Conservation (phyloP, 371 early-diverging fungal genomes). For the Apophysomyces variabilis region DNA sequence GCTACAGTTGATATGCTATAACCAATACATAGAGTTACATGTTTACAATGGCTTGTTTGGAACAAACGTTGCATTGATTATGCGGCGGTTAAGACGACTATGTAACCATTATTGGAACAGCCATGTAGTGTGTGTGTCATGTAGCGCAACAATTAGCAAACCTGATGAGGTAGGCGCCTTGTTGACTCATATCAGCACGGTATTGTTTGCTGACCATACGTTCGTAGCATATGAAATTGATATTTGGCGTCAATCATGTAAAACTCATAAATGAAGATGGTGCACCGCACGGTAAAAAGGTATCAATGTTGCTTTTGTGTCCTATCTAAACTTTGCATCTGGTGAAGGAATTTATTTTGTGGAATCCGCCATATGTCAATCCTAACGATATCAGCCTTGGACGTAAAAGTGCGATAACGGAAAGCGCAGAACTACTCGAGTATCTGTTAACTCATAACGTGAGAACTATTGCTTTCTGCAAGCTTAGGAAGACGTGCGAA, state of each 20-base stretch:
- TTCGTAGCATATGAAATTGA: constrained; percentile 49
- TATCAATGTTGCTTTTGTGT: constrained; percentile 2
- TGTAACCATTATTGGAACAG: constrained; percentile 53
- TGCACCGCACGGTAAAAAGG: constrained; percentile 50
- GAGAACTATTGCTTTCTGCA: constrained; percentile 59
- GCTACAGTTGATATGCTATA: not conserved
- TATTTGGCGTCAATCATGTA: constrained; percentile 43
- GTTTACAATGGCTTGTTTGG: constrained; percentile 74
- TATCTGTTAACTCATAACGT: constrained; percentile 38
- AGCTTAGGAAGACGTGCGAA: constrained; percentile 55
- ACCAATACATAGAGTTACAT: constrained; percentile 63
- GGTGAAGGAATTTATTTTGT: constrained; percentile 37
- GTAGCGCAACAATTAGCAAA: constrained; percentile 59
- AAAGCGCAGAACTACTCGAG: constrained; percentile 42
- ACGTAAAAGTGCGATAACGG: constrained; percentile 31
- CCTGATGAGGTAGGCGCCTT: constrained; percentile 46
- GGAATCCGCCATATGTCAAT: constrained; percentile 41
- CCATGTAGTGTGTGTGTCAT: constrained; percentile 62
- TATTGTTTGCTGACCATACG: not conserved
- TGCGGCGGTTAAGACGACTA: constrained; percentile 69
- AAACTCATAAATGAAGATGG: constrained; percentile 42
- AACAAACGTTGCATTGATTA: constrained; percentile 65
- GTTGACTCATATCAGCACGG: not conserved
- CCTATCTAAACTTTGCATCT: not conserved
- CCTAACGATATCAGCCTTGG: constrained; percentile 16